phyloP scores from a whole-genome alignment of 441 rosid species.

The Corymbia calophylla region DNA sequence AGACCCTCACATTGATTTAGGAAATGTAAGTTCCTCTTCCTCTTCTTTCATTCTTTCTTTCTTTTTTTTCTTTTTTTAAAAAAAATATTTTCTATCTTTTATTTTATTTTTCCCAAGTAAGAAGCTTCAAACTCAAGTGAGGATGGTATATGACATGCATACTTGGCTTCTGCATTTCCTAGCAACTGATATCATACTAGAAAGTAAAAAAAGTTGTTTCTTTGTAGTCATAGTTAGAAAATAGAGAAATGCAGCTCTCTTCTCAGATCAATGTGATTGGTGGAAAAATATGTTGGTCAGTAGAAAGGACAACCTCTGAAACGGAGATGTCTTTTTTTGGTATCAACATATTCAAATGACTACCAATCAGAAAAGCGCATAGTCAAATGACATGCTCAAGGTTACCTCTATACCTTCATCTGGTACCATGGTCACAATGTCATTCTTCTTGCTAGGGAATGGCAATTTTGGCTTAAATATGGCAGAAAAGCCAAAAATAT shows the following conservation, averaged over 20 bases:
- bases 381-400: background rate
- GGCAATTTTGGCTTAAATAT: background rate
- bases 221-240: background rate
- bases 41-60: background rate
- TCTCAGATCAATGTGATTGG: background rate
- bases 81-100: background rate
- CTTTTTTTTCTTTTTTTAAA: no score
- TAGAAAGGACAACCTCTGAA: background rate
- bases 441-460: background rate
- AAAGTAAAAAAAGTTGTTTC: background rate
- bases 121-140: background rate
- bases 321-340: background rate
- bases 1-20: constrained; percentile 88
- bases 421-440: background rate
- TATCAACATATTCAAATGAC: background rate
- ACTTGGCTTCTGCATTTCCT: background rate
- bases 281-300: background rate
- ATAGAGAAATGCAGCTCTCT: background rate
- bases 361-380: background rate
- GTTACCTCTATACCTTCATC: background rate
- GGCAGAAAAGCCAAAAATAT: background rate
- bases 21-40: constrained; percentile 51
- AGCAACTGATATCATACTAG: background rate
- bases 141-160: background rate
- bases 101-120: background rate